Conservation (phyloP, 2,329 filamentous ascomycete species). For the Aspergillus oerlinghausenensis region DNA sequence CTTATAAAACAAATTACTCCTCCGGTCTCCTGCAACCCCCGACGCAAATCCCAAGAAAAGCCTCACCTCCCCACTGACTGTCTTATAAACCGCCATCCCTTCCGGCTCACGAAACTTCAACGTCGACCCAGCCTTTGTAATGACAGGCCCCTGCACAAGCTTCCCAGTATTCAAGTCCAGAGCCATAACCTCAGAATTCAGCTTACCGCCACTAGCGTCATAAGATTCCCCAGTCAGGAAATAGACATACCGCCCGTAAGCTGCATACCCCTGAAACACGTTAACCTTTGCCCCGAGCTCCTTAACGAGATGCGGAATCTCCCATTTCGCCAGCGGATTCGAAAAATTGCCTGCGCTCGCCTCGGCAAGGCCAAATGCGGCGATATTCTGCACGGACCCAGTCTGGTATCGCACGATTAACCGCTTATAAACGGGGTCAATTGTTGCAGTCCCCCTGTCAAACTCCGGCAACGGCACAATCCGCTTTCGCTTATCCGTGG, state of each 20-base stretch:
- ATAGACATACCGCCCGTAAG: constrained; percentile 17
- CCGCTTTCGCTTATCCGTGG: constrained; percentile 7
- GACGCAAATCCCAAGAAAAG: constrained; percentile 21
- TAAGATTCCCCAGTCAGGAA: constrained; percentile 15
- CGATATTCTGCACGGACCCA: constrained; percentile 12
- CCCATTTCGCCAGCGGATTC: constrained; percentile 11
- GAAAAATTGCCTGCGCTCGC: constrained; percentile 15
- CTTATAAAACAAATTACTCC: constrained; percentile 19
- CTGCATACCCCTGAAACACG: constrained; percentile 15
- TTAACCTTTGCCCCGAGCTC: constrained; percentile 2
- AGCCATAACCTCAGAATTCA: constrained; percentile 15
- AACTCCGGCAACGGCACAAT: constrained; percentile 2
- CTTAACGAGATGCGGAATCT: constrained; percentile 6
- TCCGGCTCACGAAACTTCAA: constrained; percentile 18
- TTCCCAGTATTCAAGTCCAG: constrained; percentile 17
- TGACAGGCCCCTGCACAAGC: constrained; percentile 14
- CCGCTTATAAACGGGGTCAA: constrained; percentile 14
- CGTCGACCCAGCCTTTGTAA: constrained; percentile 17
- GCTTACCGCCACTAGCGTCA: constrained; percentile 4
- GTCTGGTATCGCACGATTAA: constrained; percentile 14
- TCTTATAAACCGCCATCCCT: constrained; percentile 19
- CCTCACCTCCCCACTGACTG: constrained; percentile 13
- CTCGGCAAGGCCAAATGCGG: constrained; percentile 13
- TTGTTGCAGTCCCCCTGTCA: background rate
- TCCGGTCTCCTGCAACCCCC: constrained; percentile 12